Conservation (phyloP, 2,329 filamentous ascomycete species). For the Aspergillus texensis region DNA sequence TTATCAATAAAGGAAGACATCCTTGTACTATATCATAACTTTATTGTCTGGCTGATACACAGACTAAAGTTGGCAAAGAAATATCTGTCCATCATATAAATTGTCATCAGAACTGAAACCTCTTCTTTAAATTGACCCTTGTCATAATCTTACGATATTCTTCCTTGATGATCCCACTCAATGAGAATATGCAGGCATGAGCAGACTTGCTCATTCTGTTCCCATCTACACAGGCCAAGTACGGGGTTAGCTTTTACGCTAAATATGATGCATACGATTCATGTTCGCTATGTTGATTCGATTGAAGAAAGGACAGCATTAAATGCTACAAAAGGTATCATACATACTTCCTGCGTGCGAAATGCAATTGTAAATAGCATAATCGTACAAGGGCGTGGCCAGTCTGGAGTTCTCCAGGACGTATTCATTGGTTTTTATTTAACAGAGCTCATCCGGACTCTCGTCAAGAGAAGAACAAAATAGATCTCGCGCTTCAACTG, state of each 20-base stretch:
- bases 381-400: neutral
- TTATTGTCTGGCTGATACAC: too few species aligned
- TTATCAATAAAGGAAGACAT: too few species aligned
- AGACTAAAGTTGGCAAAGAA: too few species aligned
- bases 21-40: too few species aligned
- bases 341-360: neutral
- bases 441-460: constrained; percentile 16
- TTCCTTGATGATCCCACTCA: too few species aligned
- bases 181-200: too few species aligned
- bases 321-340: neutral
- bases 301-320: neutral
- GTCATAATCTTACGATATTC: too few species aligned
- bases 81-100: too few species aligned
- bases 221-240: too few species aligned
- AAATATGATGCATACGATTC: neutral
- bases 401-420: constrained; percentile 10
- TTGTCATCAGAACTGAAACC: too few species aligned
- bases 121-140: too few species aligned
- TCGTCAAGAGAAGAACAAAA: constrained; percentile 18
- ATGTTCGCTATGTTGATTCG: neutral
- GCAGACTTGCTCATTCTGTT: too few species aligned
- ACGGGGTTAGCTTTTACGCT: neutral
- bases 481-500: constrained; percentile 10
- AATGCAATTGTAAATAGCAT: neutral
- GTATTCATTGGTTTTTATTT: constrained; percentile 18